Percentiles rank a stretch among this genome's conserved stretches.
These are phyloP conservation scores for Pelagomonas calceolata DNA, from an alignment of 108 stramenopile species.

Conservation along the genomic window DNA sequence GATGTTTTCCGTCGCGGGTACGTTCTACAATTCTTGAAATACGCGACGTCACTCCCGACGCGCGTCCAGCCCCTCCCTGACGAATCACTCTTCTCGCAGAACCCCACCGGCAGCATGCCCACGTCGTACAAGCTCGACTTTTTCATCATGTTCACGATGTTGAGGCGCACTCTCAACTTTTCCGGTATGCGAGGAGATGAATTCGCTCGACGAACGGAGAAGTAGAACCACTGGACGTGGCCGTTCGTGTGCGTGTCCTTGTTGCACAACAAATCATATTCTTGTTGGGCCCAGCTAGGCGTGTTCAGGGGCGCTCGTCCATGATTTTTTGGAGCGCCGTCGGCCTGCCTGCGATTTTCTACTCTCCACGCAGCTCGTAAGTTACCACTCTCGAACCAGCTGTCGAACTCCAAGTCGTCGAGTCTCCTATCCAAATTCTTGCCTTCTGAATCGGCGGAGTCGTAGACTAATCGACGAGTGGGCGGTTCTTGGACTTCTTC, in stretches of 20 bases:
- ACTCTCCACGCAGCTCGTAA: slow-evolving; percentile 8
- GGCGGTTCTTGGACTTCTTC: no score
- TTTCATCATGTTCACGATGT: slow-evolving; percentile 38
- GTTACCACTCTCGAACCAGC: slow-evolving; percentile 48
- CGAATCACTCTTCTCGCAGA: slow-evolving; percentile 10
- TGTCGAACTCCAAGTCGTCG: slow-evolving; percentile 33
- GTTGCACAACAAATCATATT: slow-evolving; percentile 45
- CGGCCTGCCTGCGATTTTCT: neutral
- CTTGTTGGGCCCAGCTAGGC: neutral
- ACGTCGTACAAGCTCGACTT: slow-evolving; percentile 37
- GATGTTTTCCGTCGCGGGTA: slow-evolving; percentile 9
- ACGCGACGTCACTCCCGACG: slow-evolving; percentile 25
- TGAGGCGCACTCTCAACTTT: slow-evolving; percentile 35
- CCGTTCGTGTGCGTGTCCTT: slow-evolving; percentile 42
- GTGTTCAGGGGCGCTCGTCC: no score
- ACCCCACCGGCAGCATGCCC: slow-evolving; percentile 46
- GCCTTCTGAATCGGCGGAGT: no score
- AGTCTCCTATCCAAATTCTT: no score
- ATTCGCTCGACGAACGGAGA: no score
- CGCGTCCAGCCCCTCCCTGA: slow-evolving; percentile 30
- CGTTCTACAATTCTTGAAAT: slow-evolving; percentile 19
- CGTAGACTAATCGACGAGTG: no score
- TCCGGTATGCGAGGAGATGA: no score
- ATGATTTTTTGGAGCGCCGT: no score
- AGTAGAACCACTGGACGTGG: slow-evolving; percentile 55